Conservation (phyloP, 192 early-diverging fungal genomes). For the Podila verticillata region DNA sequence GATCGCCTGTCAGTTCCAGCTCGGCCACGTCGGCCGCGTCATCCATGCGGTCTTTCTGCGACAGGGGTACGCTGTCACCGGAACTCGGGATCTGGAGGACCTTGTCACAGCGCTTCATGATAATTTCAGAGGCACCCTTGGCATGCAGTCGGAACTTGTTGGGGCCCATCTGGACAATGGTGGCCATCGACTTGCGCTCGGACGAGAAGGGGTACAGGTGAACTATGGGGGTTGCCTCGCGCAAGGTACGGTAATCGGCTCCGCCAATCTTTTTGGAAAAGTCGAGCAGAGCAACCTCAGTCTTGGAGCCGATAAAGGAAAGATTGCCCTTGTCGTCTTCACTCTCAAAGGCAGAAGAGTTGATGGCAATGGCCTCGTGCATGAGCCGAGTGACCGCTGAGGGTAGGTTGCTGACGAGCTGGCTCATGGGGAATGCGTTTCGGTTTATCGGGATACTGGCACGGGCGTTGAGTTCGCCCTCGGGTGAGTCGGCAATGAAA, state of each 20-base stretch:
- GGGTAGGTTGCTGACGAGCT: slow-evolving; percentile 59
- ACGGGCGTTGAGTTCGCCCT: slow-evolving; percentile 53
- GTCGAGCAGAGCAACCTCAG: slow-evolving; percentile 90
- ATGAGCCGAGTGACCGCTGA: slow-evolving; percentile 57
- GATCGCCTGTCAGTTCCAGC: slow-evolving; percentile 39
- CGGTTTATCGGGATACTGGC: slow-evolving; percentile 50
- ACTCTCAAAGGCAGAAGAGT: slow-evolving; percentile 81
- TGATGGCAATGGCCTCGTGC: slow-evolving; percentile 81
- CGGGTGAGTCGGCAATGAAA: slow-evolving; percentile 35
- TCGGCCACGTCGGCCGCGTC: background rate
- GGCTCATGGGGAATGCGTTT: slow-evolving; percentile 48
- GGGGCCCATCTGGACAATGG: slow-evolving; percentile 61
- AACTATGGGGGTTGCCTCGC: slow-evolving; percentile 66
- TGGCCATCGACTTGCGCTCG: slow-evolving; percentile 93
- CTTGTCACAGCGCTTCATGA: slow-evolving; percentile 72
- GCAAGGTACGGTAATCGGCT: slow-evolving; percentile 67
- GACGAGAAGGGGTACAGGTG: slow-evolving; percentile 93
- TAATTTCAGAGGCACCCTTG: slow-evolving; percentile 94
- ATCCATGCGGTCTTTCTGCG: slow-evolving; percentile 25
- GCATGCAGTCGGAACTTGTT: slow-evolving; percentile 79
- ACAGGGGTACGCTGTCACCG: slow-evolving; percentile 7
- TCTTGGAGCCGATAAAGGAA: slow-evolving; percentile 90
- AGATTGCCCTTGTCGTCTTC: slow-evolving; percentile 55
- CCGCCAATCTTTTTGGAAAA: slow-evolving; percentile 77
- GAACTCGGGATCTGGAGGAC: slow-evolving; percentile 54